A percentile compares a stretch with the other conserved stretches of the same genome.
phyloP scores from a whole-genome alignment of 345 rosid species.

The Aethionema arabicum region DNA sequence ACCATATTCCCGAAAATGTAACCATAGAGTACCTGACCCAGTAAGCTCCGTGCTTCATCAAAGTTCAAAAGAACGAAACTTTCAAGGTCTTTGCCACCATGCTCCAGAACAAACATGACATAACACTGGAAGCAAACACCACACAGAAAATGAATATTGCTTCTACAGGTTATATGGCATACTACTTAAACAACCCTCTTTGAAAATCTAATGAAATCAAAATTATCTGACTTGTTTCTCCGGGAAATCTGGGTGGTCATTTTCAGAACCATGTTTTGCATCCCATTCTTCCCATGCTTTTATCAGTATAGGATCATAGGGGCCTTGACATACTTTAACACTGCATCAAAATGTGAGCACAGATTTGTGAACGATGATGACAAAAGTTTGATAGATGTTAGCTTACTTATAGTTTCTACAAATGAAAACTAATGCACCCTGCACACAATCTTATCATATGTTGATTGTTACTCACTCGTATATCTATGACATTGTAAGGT shows the following conservation, averaged over 20 bases:
- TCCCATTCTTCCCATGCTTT: constrained; percentile 98
- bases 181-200: background rate
- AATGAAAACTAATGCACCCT: no score
- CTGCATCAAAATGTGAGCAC: constrained; percentile 40
- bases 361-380: constrained; percentile 16
- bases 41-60: constrained; percentile 77
- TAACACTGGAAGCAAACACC: constrained; percentile 56
- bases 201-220: constrained; percentile 18
- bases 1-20: no score
- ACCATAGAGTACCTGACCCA: constrained; percentile 61
- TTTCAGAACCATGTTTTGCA: constrained; percentile 70
- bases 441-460: no score
- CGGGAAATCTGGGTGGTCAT: constrained; percentile 88
- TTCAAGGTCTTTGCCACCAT: constrained; percentile 97
- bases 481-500: background rate
- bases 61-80: constrained; percentile 75
- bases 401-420: no score
- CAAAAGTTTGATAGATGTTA: constrained; percentile 1
- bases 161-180: constrained; percentile 17
- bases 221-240: constrained; percentile 62
- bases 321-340: constrained; percentile 82
- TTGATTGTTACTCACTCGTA: background rate
- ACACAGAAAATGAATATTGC: constrained; percentile 15
- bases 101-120: constrained; percentile 83
- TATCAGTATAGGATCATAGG: constrained; percentile 61